Conservation (phyloP, 164 flowering plant species). For the Pachysandra terminalis region DNA sequence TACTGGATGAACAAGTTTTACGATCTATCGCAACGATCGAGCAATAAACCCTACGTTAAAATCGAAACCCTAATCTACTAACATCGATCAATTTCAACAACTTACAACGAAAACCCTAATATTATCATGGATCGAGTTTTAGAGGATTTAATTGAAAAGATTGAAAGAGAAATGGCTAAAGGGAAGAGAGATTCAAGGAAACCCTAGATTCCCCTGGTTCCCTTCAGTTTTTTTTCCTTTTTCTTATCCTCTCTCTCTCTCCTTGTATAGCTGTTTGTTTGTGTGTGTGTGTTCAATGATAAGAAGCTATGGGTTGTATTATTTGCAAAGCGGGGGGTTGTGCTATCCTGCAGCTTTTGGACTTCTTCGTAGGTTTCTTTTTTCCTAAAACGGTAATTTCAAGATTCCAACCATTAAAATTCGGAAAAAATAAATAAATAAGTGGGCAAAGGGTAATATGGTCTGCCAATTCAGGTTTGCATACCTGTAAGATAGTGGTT, state of each 20-base stretch:
- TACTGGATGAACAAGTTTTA: not conserved
- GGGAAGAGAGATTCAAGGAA: constrained; percentile 19
- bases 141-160: not conserved
- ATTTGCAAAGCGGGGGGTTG: no score
- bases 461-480: no score
- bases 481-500: no score
- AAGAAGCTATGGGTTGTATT: not conserved
- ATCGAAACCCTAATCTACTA: constrained; percentile 22
- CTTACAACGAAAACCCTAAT: constrained; percentile 7
- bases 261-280: not conserved
- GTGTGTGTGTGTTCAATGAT: not conserved
- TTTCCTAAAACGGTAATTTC: no score
- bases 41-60: not conserved
- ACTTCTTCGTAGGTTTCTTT: no score
- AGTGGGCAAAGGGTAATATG: no score
- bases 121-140: not conserved
- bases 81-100: not conserved
- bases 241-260: not conserved
- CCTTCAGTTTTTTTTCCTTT: not conserved
- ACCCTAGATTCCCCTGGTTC: constrained; percentile 36
- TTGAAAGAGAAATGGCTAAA: not conserved
- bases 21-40: not conserved
- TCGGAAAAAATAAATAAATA: no score
- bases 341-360: no score
- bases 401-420: no score